These are phyloP conservation scores for Quercus phellos DNA, from an alignment of 331 rosid species.

Conservation along the genomic window DNA sequence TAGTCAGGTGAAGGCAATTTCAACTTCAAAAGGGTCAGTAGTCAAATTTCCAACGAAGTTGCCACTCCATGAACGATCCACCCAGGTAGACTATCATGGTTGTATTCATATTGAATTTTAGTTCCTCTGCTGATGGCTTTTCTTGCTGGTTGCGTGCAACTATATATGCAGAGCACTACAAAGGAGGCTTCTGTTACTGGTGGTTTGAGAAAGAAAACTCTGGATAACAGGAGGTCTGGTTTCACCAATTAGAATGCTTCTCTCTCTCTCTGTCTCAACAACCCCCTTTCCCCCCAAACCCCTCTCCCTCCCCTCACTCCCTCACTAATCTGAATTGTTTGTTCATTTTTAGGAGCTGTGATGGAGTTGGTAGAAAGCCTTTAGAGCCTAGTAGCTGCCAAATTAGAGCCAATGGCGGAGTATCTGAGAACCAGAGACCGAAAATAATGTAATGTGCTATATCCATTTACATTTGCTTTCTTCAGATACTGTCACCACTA, in stretches of 20 bases:
- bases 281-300: no score
- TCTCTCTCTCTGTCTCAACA: background rate
- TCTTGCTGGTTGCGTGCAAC: background rate
- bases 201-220: slow-evolving; percentile 8
- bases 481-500: background rate
- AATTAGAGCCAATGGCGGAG: background rate
- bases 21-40: background rate
- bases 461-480: background rate
- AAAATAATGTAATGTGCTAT: slow-evolving; percentile 7
- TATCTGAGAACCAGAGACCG: slow-evolving; percentile 13
- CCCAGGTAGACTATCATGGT: slow-evolving; percentile 12
- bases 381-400: background rate
- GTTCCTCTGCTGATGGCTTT: background rate
- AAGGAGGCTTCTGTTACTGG: slow-evolving; percentile 1
- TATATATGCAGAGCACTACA: slow-evolving; percentile 7
- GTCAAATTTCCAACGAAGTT: slow-evolving; percentile 4
- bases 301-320: background rate
- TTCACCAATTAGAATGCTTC: background rate
- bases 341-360: slow-evolving; percentile 6
- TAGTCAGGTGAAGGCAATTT: slow-evolving; percentile 1
- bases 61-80: background rate
- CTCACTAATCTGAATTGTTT: background rate
- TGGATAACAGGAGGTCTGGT: slow-evolving; percentile 13
- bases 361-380: background rate
- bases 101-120: background rate